These are phyloP conservation scores for Sechiopsis laciniata DNA, from an alignment of 306 rosid species.

Conservation along the genomic window DNA sequence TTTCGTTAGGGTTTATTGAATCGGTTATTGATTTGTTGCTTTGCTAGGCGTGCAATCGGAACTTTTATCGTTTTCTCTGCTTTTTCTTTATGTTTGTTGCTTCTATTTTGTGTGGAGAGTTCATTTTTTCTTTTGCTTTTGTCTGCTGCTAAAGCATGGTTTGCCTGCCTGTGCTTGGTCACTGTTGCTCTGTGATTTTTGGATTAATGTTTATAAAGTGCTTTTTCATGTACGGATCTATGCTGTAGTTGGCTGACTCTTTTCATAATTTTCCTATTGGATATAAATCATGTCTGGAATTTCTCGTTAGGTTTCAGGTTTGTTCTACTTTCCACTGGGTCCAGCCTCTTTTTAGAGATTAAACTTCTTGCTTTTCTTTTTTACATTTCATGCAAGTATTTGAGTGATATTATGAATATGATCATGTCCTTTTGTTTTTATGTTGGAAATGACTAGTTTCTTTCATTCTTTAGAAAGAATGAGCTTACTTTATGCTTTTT, in stretches of 20 bases:
- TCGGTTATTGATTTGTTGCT: neutral
- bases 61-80: conserved; percentile 11
- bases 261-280: neutral
- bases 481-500: neutral
- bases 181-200: neutral
- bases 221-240: neutral
- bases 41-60: conserved; percentile 18
- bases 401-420: neutral
- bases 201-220: neutral
- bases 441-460: neutral
- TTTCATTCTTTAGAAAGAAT: neutral
- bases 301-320: conserved; percentile 7
- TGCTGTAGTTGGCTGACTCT: neutral
- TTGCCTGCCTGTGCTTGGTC: conserved; percentile 14
- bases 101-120: neutral
- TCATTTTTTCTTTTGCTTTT: conserved; percentile 12
- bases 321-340: neutral
- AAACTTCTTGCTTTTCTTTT: neutral
- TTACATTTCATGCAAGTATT: conserved; percentile 10
- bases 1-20: neutral
- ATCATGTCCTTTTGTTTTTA: neutral
- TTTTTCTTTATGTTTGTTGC: neutral
- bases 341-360: neutral
- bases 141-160: neutral
- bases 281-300: conserved; percentile 1